A percentile compares a stretch with the other conserved stretches of the same genome.
Conservation (phyloP, 805 yeast species). For the Sugiyamaella smithiae region DNA sequence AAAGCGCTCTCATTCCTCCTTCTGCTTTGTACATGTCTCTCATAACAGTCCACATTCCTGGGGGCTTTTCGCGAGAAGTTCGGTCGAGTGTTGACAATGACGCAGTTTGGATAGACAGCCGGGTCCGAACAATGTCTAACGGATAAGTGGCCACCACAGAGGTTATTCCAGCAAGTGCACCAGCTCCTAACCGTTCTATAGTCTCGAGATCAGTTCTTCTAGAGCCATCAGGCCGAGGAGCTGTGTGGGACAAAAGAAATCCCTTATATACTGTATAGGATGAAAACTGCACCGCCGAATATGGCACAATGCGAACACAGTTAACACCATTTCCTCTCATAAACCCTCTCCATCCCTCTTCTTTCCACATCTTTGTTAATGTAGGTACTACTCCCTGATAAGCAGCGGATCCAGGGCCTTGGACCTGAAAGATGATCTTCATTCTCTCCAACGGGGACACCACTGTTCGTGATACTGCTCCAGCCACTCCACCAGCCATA, state of each 20-base stretch:
- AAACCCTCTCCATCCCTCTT: conserved; percentile 88
- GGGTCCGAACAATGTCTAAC: conserved; percentile 83
- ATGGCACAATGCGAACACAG: conserved; percentile 88
- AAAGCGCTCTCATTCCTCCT: conserved; percentile 78
- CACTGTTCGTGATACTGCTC: conserved; percentile 88
- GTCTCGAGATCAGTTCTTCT: conserved; percentile 43
- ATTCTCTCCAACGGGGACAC: conserved; percentile 96
- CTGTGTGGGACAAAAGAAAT: conserved; percentile 39
- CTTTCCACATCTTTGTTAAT: conserved; percentile 71
- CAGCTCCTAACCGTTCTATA: conserved; percentile 64
- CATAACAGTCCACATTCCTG: conserved; percentile 65
- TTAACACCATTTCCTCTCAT: conserved; percentile 90
- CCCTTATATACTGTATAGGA: conserved; percentile 60
- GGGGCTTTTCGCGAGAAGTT: conserved; percentile 45
- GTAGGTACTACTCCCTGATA: conserved; percentile 75
- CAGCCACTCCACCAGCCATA: conserved; percentile 94
- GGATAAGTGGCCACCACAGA: conserved; percentile 89
- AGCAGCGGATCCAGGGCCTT: conserved; percentile 50
- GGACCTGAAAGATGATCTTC: conserved; percentile 86
- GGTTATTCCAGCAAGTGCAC: conserved; percentile 75
- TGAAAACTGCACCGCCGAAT: conserved; percentile 90
- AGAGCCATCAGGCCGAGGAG: background rate
- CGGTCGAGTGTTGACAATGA: conserved; percentile 35
- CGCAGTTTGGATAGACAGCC: conserved; percentile 88
- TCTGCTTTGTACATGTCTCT: conserved; percentile 62